A percentile compares a stretch with the other conserved stretches of the same genome.
Conservation (phyloP, 2,329 filamentous ascomycete genomes). For the Ophiostoma piceae region DNA sequence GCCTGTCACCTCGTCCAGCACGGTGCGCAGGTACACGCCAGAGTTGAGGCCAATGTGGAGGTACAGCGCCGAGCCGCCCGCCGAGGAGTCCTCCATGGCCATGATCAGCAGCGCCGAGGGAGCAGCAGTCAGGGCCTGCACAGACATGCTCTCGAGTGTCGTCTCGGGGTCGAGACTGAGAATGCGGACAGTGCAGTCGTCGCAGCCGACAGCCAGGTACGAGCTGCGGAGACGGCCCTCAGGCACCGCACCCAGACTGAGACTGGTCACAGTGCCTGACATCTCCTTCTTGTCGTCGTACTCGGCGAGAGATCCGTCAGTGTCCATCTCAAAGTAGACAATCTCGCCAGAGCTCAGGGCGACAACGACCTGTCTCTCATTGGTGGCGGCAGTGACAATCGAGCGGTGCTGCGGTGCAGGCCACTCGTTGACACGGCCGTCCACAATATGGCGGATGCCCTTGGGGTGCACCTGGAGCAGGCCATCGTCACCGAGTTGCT, state of each 20-base stretch:
- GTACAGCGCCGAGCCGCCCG: conserved; percentile 81
- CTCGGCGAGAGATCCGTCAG: conserved; percentile 82
- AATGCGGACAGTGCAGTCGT: conserved; percentile 92
- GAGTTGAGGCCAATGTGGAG: conserved; percentile 94
- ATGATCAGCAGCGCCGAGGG: conserved; percentile 88
- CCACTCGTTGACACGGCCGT: conserved; percentile 84
- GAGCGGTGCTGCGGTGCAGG: conserved; percentile 86
- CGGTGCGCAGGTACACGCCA: conserved; percentile 90
- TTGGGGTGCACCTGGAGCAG: conserved; percentile 94
- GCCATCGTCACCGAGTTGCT: conserved; percentile 88
- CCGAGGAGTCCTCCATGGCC: conserved; percentile 89
- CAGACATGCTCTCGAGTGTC: conserved; percentile 86
- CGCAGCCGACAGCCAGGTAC: conserved; percentile 92
- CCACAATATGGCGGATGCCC: conserved; percentile 83
- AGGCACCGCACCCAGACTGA: conserved; percentile 90
- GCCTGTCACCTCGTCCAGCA: conserved; percentile 90
- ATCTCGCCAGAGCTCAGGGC: conserved; percentile 95
- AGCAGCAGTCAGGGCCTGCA: conserved; percentile 86
- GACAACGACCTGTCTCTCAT: conserved; percentile 86
- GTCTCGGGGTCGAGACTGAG: conserved; percentile 85
- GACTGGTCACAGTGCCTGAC: conserved; percentile 87
- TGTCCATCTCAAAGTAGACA: conserved; percentile 96
- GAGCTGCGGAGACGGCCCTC: conserved; percentile 84
- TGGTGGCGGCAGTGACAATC: conserved; percentile 90
- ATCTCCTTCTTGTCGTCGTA: conserved; percentile 94